Base-by-base conservation (phyloP, 208 protist species). In the Leishmania lainsoni region DNA sequence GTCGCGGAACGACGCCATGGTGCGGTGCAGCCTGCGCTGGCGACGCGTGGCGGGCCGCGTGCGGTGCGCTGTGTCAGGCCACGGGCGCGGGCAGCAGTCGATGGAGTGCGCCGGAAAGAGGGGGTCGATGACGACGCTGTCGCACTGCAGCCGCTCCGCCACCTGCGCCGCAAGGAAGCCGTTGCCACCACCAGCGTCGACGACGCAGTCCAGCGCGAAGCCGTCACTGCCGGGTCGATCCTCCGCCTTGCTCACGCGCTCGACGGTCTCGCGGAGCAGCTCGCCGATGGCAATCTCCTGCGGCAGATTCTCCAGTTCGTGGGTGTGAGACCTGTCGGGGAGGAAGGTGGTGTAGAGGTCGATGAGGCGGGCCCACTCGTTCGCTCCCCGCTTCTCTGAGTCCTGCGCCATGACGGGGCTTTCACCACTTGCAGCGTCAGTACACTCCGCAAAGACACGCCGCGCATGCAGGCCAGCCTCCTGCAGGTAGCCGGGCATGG, bases 121-220 rank as follows among this genome's bases (percentile, higher is more conserved):
- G 16, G 89, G 92, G 74, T 95, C 93, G 65, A 97, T 86, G 29
- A 97, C 87, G 45, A 97, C 48, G 68, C 83, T 79, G 65, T 92
- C 87, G 73, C 92, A 95, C 6, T 78, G 68, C 48, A 97, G 81
- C 42, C 83, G 81, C 84, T 95, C 92, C 26, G 81, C 91, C 20
- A 90, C 83, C 81, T 91, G 81, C 56, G 90, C 91, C 39, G 91
- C 93, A 39, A 97, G 83, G 76, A 97, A 94, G 26, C 92, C 93
- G 79, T 95, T 95, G 49, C 93, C 93, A 12, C 92, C 93, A 49
- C 92, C 92, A 16, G 95, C 93, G 86, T 97, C 93, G 29, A 97
- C 86, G 58, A 97, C 84, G 75, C 75, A 83, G 65, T 86, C 83
- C 58, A 84, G 69, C 39, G 76, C 68, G 71, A 89, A 89, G 29